Evolutionary conservation across 371 early-diverging fungal genomes (phyloP).

Genomic region (Actinomortierella wolfii): DNA sequence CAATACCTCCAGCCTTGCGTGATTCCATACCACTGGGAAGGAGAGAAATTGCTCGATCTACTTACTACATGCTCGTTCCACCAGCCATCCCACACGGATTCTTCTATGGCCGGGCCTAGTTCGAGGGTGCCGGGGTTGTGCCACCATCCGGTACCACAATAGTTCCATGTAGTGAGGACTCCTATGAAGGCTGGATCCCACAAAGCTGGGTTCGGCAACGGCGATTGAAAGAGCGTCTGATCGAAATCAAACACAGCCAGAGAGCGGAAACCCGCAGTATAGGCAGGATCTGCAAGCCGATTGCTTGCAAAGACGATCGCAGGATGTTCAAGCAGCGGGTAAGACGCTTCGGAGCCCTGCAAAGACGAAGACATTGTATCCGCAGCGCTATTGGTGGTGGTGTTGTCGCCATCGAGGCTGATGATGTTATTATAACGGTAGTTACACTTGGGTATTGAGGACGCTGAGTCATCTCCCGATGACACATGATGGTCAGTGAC

Average conservation of each 20-base stretch:
- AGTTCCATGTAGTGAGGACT: conserved; percentile 56
- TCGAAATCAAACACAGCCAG: conserved; percentile 74
- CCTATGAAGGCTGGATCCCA: conserved; percentile 66
- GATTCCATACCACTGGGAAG: too few relatives aligned
- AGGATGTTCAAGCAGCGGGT: conserved; percentile 14
- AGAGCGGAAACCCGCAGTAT: conserved; percentile 16
- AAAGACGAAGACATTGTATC: too few relatives aligned
- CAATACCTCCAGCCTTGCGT: too few relatives aligned
- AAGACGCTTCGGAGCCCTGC: neutral
- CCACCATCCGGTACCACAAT: conserved; percentile 68
- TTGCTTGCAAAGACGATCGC: conserved; percentile 29
- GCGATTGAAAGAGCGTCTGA: conserved; percentile 76
- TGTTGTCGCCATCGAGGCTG: too few relatives aligned
- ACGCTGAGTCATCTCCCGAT: too few relatives aligned
- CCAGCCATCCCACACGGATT: conserved; percentile 33
- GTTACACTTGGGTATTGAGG: too few relatives aligned
- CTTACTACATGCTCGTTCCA: conserved; percentile 46
- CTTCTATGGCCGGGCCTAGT: conserved; percentile 29
- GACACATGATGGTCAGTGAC: too few relatives aligned
- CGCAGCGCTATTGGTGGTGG: too few relatives aligned
- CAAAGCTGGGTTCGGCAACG: conserved; percentile 66
- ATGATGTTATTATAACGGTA: too few relatives aligned
- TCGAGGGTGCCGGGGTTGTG: conserved; percentile 66
- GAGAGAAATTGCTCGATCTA: too few relatives aligned
- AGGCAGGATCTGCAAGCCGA: conserved; percentile 10